A percentile compares a stretch with the other conserved stretches of the same genome.
These are phyloP conservation scores for Komagataella ulmi DNA, from an alignment of 805 yeast genomes.

Conservation along the genomic window DNA sequence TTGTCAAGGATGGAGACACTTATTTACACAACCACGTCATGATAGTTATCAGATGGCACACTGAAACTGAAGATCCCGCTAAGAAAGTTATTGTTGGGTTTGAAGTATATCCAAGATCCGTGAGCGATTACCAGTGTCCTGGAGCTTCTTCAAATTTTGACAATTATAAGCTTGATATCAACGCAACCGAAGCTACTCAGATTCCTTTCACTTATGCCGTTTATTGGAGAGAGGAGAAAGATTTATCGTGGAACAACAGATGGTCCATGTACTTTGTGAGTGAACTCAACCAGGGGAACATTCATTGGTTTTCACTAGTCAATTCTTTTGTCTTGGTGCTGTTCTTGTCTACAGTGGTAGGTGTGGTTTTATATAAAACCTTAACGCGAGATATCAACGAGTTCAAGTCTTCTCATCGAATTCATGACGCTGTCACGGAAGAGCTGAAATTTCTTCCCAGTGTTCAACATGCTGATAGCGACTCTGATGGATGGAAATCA, in stretches of 20 bases:
- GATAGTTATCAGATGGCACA: constrained; percentile 65
- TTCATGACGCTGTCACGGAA: constrained; percentile 2
- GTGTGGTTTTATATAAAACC: constrained; percentile 44
- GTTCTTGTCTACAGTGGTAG: constrained; percentile 51
- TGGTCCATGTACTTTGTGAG: constrained; percentile 62
- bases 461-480: not conserved
- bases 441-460: not conserved
- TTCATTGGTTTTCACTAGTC: constrained; percentile 70
- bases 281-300: constrained; percentile 33
- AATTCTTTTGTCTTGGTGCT: constrained; percentile 57
- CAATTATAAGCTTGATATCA: constrained; percentile 38
- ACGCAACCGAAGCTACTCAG: constrained; percentile 22
- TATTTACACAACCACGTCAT: constrained; percentile 71
- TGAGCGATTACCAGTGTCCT: constrained; percentile 55
- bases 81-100: constrained; percentile 67
- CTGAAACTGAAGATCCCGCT: constrained; percentile 22
- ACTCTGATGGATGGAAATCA: constrained; percentile 34
- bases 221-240: constrained; percentile 74
- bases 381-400: constrained; percentile 31
- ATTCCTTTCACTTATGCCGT: constrained; percentile 79
- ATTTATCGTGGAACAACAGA: constrained; percentile 50
- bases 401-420: constrained; percentile 6
- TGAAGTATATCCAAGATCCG: constrained; percentile 81
- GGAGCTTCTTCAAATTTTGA: constrained; percentile 52
- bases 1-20: constrained; percentile 41